Base-by-base conservation (phyloP, 2,329 filamentous ascomycete genomes). In the Alternaria conjuncta region DNA sequence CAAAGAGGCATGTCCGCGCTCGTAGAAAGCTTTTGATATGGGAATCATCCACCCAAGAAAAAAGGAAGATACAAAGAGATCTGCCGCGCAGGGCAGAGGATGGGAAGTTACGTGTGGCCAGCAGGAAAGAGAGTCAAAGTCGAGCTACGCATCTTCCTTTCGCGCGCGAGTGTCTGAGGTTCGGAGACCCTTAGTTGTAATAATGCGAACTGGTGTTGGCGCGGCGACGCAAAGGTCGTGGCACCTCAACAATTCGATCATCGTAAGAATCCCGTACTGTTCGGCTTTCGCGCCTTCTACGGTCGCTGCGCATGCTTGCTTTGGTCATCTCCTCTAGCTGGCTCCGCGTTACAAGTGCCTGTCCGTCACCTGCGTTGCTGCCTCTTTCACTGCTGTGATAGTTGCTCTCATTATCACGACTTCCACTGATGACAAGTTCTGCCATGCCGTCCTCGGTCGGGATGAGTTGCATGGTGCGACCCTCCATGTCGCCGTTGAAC, bases 401-500 rank as follows among this genome's bases (percentile, higher is more conserved):
- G 5, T n/a, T 30, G 36, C 25, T 60, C 6, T 63, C 60, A 6
- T 20, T 23, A 9, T 54, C 57, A 28, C 51, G 56, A 15, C 74
- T 74, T 10, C 65, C 36, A 54, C 73, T 74, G 46, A 80, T 80
- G 57, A 79, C 75, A 32, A 80, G 65, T 32, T 79, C 78, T 30
- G 75, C 76, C 74, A 78, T 78, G 15, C 78, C 77, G 47, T 75
- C 71, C 49, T 78, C 78, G 43, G 67, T 69, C 41, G 76, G 77
- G 23, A 75, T 66, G 44, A 80, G 62, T n/a, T 71, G 71, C 25
- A 80, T 65, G 10, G 71, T 78, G 54, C 78, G 78, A 13, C 77
- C 78, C 56, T 80, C 77, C 75, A 79, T 79, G 30, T 80, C 77
- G 28, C 78, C 78, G 43, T 75, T 75, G 58, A 80, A 74, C 20